Base-by-base conservation (phyloP, 495 filamentous ascomycete genomes). In the Penicillium fimorum region DNA sequence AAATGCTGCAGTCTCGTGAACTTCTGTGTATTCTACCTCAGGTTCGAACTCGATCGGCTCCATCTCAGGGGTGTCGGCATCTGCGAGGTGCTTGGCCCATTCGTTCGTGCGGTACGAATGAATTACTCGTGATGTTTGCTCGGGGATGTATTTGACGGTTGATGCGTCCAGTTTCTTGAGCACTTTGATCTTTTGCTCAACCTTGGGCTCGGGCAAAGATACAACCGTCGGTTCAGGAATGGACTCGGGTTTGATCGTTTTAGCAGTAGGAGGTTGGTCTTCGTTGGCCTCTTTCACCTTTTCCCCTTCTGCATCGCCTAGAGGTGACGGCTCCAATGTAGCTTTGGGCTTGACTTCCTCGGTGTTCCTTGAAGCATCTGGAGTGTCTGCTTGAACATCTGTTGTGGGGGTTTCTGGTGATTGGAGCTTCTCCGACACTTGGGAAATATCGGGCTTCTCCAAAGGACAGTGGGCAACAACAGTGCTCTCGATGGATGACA, bases 31-130 rank as follows among this genome's bases (percentile, higher is more conserved):
- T 27, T 67, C 63, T 18, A 10, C 13, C 30, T 58, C 54, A 9
- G 59, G 68, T 56, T 80, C 73, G 30, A 75, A 66, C 29, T 79
- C 70, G 10, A 89, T 67, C 1, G 80, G 77, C 13, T 93, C 89
- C 5, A 83, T 62, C n/a, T 89, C 85, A 24, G 91, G 92, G 4
- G 70, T 73, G 17, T 96, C 93, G 5, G 93, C 93, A 41, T 79
- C 72, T 29, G 85, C 82, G 18, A 96, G 74, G 70, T 96, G 91
- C 64, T 96, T 96, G 1, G 92, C 91, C 93, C 93, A 97, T 74
- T 97, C 92, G 61, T 96, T 96, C 5, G 92, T 97, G 45, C 93
- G 84, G 62, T 94, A 97, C 0, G 86, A 88, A 64, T 88, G 77
- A 1, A 91, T 84, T 11, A 96, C 78, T 50, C 79, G 86, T 1